phyloP scores from a whole-genome alignment of 768 basidiomycete genomes.

The Leccinum rimulosum region DNA sequence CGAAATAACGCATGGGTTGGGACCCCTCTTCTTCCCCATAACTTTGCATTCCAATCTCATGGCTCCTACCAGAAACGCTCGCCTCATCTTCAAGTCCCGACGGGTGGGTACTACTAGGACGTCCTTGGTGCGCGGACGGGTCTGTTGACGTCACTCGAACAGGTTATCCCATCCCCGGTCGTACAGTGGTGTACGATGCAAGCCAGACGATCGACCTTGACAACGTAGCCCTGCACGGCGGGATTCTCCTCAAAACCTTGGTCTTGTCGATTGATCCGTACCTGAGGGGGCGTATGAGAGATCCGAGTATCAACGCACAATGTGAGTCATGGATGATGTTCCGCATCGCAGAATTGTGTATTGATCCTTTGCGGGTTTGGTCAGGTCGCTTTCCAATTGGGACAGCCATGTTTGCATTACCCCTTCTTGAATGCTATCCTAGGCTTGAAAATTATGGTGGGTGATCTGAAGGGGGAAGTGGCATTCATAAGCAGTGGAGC shows the following conservation, averaged over 20 bases:
- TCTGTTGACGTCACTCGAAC: not conserved
- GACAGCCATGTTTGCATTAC: slow-evolving; percentile 12
- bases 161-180: slow-evolving; percentile 41
- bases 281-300: slow-evolving; percentile 42
- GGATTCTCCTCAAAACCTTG: slow-evolving; percentile 49
- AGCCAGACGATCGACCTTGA: slow-evolving; percentile 50
- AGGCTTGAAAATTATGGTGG: slow-evolving; percentile 23
- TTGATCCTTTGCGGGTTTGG: not conserved
- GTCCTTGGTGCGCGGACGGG: not conserved
- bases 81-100: slow-evolving; percentile 38
- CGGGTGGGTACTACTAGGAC: not conserved
- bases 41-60: not conserved
- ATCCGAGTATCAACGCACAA: slow-evolving; percentile 3
- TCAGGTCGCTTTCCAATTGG: slow-evolving; percentile 12
- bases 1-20: not conserved
- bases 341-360: not conserved
- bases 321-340: slow-evolving; percentile 4
- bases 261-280: slow-evolving; percentile 49
- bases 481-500: slow-evolving; percentile 45
- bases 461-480: slow-evolving; percentile 39
- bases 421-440: not conserved
- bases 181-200: slow-evolving; percentile 47
- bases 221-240: slow-evolving; percentile 41
- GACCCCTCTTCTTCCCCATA: not conserved
- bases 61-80: slow-evolving; percentile 30